These are phyloP conservation scores for Ambrosia trifida DNA, from an alignment of 129 eudicot genomes.

Conservation along the genomic window DNA sequence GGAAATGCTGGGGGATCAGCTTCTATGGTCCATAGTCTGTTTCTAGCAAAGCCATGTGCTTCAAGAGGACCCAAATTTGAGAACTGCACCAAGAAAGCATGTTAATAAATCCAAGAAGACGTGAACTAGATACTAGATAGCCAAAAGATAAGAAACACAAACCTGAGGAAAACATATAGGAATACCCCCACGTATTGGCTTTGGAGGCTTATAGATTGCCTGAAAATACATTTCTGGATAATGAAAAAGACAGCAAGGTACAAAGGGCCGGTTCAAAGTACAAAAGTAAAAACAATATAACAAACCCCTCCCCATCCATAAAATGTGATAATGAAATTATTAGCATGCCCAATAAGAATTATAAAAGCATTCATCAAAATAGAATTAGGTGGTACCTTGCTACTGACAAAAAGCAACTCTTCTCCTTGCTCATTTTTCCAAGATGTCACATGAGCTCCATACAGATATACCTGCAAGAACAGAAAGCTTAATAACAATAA, in stretches of 20 bases:
- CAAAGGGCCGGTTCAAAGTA: not conserved
- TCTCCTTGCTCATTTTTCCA: slow-evolving; percentile 87
- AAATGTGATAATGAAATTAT: not conserved
- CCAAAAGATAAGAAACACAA: slow-evolving; percentile 23
- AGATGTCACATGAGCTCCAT: slow-evolving; percentile 88
- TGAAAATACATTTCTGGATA: slow-evolving; percentile 36
- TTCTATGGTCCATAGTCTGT: slow-evolving; percentile 79
- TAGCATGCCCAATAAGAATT: not conserved
- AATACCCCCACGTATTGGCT: slow-evolving; percentile 91
- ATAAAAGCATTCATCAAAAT: slow-evolving; percentile 13
- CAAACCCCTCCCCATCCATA: not conserved
- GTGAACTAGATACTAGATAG: slow-evolving; percentile 13
- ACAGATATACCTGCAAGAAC: slow-evolving; percentile 66
- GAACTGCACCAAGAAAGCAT: slow-evolving; percentile 51
- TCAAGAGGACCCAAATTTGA: slow-evolving; percentile 64
- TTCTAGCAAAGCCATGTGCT: slow-evolving; percentile 93
- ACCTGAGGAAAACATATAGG: slow-evolving; percentile 96
- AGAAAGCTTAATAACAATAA: slow-evolving; percentile 12
- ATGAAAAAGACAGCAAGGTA: slow-evolving; percentile 22
- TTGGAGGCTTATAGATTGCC: slow-evolving; percentile 82
- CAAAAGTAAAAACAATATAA: not conserved
- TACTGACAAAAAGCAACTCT: slow-evolving; percentile 82
- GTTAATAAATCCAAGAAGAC: slow-evolving; percentile 14
- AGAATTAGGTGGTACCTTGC: slow-evolving; percentile 50
- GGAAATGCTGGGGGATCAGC: slow-evolving; percentile 59